Base-by-base conservation (phyloP, 78 protist genomes). In the Tieghemostelium lacteum region DNA sequence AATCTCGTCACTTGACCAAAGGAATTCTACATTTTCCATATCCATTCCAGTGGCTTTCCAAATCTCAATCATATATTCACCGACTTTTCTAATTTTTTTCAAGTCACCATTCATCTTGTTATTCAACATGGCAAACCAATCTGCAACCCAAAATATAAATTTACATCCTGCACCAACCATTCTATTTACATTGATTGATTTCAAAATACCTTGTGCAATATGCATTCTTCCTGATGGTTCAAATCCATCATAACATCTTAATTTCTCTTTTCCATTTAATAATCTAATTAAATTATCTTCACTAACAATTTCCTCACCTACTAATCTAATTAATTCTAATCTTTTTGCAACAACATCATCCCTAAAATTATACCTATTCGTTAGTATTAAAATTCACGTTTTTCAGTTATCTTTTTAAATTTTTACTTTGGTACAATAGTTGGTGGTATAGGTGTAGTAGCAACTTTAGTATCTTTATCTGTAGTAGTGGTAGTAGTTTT, bases 221-320 rank as follows among this genome's bases (percentile, higher is more conserved):
- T 98, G 99, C 98, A 98, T 97, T 31, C 99, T 92, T 3, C 99
- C 99, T 1, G 97, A 94, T 57, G 99, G 99, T 95, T 98, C 99
- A 37, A 98, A 98, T 29, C 99, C 99, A 66, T 98, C 99, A 92
- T 98, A 98, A 20, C 92, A 75, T 31, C 87, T 76, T 19, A 95
- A 91, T 20, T 24, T 65, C 16, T 92, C 96, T 92, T 97, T 98
- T 73, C 95, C 94, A 28, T 67, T 57, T 40, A 98, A 66, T 14
- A 98, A 94, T 28, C 28, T 31, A 22, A 36, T 60, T 34, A 98
- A 96, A 75, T 97, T 99, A 0, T 58, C 88, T 36, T 85, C 97
- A 63, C 91, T 34, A 20, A 96, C 85, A 92, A 97, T 95, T 67
- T 98, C 99, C 69, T 97, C 99, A 77, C 98, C 99, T 14, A 98